Conservation (phyloP, 106 monocot species). For the Phalaenopsis aphrodite region DNA sequence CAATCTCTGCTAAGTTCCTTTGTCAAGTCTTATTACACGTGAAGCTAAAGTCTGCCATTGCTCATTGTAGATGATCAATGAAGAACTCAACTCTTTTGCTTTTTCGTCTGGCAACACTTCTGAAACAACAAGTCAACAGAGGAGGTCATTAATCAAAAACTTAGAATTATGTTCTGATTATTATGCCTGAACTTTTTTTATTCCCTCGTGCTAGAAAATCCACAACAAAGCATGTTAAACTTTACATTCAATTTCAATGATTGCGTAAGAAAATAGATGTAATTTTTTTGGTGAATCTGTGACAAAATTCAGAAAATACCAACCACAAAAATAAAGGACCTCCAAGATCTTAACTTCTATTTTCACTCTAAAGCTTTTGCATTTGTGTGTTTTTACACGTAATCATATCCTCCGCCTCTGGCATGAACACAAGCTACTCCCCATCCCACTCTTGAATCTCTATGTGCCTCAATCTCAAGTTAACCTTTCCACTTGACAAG, state of each 20-base stretch:
- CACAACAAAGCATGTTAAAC: neutral
- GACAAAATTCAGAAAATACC: neutral
- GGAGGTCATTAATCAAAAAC: neutral
- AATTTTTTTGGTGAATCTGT: neutral
- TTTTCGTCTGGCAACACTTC: neutral
- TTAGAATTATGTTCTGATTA: neutral
- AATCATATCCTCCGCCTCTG: too few species aligned
- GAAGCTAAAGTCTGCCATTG: neutral
- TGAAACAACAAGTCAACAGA: neutral
- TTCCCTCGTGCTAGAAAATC: neutral
- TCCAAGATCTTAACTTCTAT: neutral
- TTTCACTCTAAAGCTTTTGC: neutral
- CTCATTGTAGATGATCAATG: neutral
- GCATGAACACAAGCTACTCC: too few species aligned
- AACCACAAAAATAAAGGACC: neutral
- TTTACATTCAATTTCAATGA: neutral
- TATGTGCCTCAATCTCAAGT: too few species aligned
- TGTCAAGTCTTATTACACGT: neutral
- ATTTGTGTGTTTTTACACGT: too few species aligned
- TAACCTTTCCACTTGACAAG: too few species aligned
- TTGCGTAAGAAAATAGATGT: neutral
- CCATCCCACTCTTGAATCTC: too few species aligned
- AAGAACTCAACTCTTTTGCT: neutral
- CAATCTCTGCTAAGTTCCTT: slow-evolving; percentile 1
- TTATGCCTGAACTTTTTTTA: neutral